These are phyloP conservation scores for Phycomyces blakesleeanus DNA, from an alignment of 192 early-diverging fungal genomes.

Conservation along the genomic window DNA sequence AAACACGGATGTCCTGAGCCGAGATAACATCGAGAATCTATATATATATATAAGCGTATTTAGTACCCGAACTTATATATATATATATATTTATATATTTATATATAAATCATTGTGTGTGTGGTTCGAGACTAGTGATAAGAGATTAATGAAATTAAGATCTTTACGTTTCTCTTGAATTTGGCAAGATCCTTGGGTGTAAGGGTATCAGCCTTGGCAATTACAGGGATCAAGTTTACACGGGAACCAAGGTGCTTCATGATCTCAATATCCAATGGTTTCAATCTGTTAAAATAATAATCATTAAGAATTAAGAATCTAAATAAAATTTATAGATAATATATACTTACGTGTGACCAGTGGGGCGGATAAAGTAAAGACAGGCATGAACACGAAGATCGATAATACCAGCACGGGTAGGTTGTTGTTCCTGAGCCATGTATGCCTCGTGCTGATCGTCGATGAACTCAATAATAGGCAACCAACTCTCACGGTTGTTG, in stretches of 20 bases:
- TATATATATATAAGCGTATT: conserved; percentile 16
- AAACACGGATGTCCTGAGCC: conserved; percentile 79
- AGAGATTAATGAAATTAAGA: background rate
- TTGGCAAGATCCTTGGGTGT: conserved; percentile 76
- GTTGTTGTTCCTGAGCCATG: conserved; percentile 86
- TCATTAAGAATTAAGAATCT: conserved; percentile 3
- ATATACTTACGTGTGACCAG: conserved; percentile 84
- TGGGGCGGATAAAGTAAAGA: conserved; percentile 95
- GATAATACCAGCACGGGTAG: conserved; percentile 78
- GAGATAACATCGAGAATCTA: conserved; percentile 73
- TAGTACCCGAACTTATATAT: conserved; percentile 47
- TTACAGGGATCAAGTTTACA: conserved; percentile 91
- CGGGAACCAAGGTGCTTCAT: conserved; percentile 90
- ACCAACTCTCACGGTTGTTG: conserved; percentile 95
- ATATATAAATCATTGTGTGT: too few species aligned
- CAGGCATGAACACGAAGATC: conserved; percentile 93
- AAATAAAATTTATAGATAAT: too few species aligned
- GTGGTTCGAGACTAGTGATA: conserved; percentile 16
- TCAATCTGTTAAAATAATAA: conserved; percentile 37
- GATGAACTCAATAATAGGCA: conserved; percentile 92
- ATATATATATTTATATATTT: too few species aligned
- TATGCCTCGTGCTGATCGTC: conserved; percentile 91
- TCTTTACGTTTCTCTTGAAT: conserved; percentile 73
- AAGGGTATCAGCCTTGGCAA: conserved; percentile 89
- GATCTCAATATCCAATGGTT: conserved; percentile 85